Percentiles rank a stretch among this genome's conserved stretches.
phyloP scores from a whole-genome alignment of 768 basidiomycete species.

The Russula sp. region DNA sequence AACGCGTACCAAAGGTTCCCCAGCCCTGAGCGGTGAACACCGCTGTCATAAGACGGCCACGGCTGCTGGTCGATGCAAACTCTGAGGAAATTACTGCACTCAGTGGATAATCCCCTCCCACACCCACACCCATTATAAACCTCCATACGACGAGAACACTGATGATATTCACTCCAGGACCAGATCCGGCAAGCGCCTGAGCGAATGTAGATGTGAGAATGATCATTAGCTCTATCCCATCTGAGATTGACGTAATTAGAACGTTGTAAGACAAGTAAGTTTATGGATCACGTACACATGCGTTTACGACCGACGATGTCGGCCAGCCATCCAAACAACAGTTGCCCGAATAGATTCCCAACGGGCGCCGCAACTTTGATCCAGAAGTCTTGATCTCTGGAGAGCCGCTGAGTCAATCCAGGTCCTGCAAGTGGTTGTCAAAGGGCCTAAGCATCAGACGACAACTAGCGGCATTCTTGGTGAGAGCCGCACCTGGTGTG shows the following conservation, averaged over 20 bases:
- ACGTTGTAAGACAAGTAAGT: not conserved
- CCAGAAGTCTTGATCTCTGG: slow-evolving; percentile 35
- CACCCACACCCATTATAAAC: slow-evolving; percentile 78
- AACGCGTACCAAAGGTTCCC: slow-evolving; percentile 66
- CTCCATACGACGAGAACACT: slow-evolving; percentile 81
- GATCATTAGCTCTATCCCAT: slow-evolving; percentile 73
- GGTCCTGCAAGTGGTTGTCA: not conserved
- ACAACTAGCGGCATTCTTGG: not conserved
- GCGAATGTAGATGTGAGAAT: slow-evolving; percentile 78
- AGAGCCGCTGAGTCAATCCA: not conserved
- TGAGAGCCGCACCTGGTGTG: slow-evolving; percentile 16
- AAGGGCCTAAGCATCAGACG: not conserved
- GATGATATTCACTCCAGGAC: slow-evolving; percentile 65
- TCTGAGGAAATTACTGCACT: slow-evolving; percentile 86
- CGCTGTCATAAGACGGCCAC: slow-evolving; percentile 85
- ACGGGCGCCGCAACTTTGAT: slow-evolving; percentile 44
- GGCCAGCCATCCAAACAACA: slow-evolving; percentile 47
- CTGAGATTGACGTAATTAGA: slow-evolving; percentile 34
- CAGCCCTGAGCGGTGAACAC: slow-evolving; percentile 89
- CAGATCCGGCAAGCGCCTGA: slow-evolving; percentile 72
- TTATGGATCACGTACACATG: slow-evolving; percentile 52
- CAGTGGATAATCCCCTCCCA: slow-evolving; percentile 87
- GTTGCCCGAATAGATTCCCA: slow-evolving; percentile 43
- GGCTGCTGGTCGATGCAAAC: slow-evolving; percentile 70
- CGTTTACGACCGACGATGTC: slow-evolving; percentile 43